Percentiles rank a stretch among this genome's conserved stretches.
phyloP scores from a whole-genome alignment of 805 yeast genomes.

The Zygosaccharomyces kombuchaensis region DNA sequence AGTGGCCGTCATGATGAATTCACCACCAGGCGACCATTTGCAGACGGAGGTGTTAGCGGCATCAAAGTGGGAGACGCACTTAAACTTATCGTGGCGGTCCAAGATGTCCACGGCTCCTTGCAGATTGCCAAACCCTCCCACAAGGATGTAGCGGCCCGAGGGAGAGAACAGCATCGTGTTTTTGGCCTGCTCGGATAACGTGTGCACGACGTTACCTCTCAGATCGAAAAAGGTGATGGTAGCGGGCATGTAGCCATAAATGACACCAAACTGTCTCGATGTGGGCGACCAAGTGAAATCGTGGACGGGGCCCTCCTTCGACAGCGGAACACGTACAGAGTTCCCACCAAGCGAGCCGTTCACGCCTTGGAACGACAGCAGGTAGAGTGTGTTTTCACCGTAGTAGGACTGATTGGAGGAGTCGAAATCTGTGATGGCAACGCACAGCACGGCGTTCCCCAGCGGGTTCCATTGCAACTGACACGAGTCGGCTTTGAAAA shows the following conservation, averaged over 20 bases:
- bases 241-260: constrained; percentile 97
- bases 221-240: constrained; percentile 91
- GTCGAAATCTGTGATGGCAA: constrained; percentile 95
- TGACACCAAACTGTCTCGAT: constrained; percentile 94
- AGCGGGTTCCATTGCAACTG: constrained; percentile 87
- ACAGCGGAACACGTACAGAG: constrained; percentile 81
- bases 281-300: constrained; percentile 97
- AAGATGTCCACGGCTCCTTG: constrained; percentile 95
- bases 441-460: constrained; percentile 90
- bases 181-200: constrained; percentile 81
- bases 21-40: constrained; percentile 97
- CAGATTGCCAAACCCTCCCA: constrained; percentile 96
- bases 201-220: constrained; percentile 80
- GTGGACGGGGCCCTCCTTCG: constrained; percentile 94
- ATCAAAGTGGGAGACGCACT: constrained; percentile 72
- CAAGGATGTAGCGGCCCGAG: constrained; percentile 82
- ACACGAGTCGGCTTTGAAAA: constrained; percentile 94
- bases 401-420: constrained; percentile 89
- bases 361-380: constrained; percentile 46
- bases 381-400: constrained; percentile 90
- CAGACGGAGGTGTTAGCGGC: constrained; percentile 96
- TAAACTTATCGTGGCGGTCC: constrained; percentile 84
- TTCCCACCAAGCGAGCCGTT: constrained; percentile 85
- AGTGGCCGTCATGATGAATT: constrained; percentile 89
- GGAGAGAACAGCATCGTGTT: constrained; percentile 92